Evolutionary conservation across 2,329 filamentous ascomycete genomes (phyloP), one percentile per base, ranked within the genome.

Genomic region (Xylariaceae sp.): DNA sequence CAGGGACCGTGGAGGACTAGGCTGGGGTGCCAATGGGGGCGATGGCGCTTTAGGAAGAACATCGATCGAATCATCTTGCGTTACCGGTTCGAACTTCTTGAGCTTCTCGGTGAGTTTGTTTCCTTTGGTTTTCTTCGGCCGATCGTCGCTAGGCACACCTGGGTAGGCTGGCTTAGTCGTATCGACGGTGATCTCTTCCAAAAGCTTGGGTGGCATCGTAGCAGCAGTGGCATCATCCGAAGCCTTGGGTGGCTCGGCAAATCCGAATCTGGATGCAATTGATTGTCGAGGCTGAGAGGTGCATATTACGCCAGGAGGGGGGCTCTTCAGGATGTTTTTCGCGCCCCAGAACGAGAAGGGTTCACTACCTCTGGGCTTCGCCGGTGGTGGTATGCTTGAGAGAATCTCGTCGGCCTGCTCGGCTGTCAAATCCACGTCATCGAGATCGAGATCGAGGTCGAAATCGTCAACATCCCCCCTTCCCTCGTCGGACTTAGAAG

Each of bases 291-390:
- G 55, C 30, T 59, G 58, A 48, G 60, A 51, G 51, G 53, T 62
- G 61, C 64, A 65, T 67, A 69, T 62, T 54, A 60, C 52, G 62
- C 66, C 64, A 60, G 65, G 65, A 55, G 57, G 68, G 65, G 62
- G 64, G 73, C 71, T 70, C 57, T 65, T 70, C 51, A 65, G 60
- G 39, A 45, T 60, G 32, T 64, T 51, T 63, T 73, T 73, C 50
- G 74, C 71, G 56, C 80, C 78, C 81, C 80, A 84, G 71, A 83
- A 83, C 62, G 76, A 76, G 67, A 83, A 84, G 0, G 77, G 67
- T 54, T 77, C 73, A 29, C 45, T 52, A 41, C 55, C 64, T 53
- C 72, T 68, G 44, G 62, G 62, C 52, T 68, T 67, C 31, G 55
- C 56, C 9, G 64, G 61, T 45, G 61, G 53, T 37, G 61, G 42